A percentile compares a stretch with the other conserved stretches of the same genome.
These are phyloP conservation scores for Periconia sp. DNA, from an alignment of 2,329 filamentous ascomycete genomes.

Conservation along the genomic window DNA sequence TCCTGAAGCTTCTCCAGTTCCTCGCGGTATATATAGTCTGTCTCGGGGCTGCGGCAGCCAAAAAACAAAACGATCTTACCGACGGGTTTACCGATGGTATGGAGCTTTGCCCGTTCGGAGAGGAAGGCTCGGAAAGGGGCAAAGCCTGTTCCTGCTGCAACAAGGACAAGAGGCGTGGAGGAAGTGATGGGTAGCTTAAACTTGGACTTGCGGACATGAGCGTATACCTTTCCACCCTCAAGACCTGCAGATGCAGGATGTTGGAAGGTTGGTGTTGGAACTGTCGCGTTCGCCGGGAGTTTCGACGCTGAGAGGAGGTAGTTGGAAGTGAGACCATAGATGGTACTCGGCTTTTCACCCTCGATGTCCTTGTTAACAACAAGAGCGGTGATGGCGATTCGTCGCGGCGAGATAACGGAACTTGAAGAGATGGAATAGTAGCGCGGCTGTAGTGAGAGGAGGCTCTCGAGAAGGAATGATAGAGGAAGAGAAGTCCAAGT, in stretches of 20 bases:
- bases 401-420: constrained; percentile 45
- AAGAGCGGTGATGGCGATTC: constrained; percentile 47
- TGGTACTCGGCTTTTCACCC: constrained; percentile 17
- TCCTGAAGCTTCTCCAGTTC: constrained; percentile 28
- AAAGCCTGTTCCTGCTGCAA: constrained; percentile 42
- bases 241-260: constrained; percentile 18
- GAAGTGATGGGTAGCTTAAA: constrained; percentile 55
- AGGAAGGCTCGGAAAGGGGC: constrained; percentile 44
- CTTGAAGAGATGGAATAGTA: constrained; percentile 46
- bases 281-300: constrained; percentile 19
- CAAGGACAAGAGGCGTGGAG: constrained; percentile 56
- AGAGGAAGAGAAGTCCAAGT: constrained; percentile 43
- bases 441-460: constrained; percentile 32
- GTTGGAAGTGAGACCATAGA: constrained; percentile 47
- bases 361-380: constrained; percentile 42
- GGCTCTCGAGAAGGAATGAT: constrained; percentile 37
- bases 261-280: constrained; percentile 21
- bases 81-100: constrained; percentile 34
- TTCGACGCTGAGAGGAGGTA: constrained; percentile 44
- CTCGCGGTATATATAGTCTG: constrained; percentile 42
- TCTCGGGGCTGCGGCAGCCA: constrained; percentile 28
- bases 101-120: constrained; percentile 41
- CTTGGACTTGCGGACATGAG: constrained; percentile 50
- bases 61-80: constrained; percentile 43
- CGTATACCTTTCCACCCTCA: constrained; percentile 37